Evolutionary conservation across 768 basidiomycete genomes (phyloP).

Genomic region (Chalciporus chontae): DNA sequence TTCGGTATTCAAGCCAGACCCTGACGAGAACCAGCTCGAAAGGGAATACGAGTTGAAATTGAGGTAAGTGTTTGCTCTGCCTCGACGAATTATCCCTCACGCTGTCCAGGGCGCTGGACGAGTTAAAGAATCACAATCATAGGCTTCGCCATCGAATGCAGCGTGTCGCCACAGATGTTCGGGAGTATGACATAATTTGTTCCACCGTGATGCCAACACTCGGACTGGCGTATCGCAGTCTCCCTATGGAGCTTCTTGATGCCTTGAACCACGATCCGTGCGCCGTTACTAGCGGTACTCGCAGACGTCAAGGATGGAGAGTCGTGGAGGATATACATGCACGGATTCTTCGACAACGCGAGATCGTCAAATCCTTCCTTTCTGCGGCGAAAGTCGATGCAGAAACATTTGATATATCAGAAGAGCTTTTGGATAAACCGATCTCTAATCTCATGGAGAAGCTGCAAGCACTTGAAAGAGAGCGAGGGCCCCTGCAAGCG

Average conservation of each 20-base stretch:
- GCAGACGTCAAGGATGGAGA: constrained; percentile 59
- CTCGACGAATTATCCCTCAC: neutral
- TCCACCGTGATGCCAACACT: constrained; percentile 46
- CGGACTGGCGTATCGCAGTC: constrained; percentile 42
- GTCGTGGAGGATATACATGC: constrained; percentile 74
- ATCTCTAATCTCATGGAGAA: constrained; percentile 48
- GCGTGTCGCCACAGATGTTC: constrained; percentile 55
- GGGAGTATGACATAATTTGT: constrained; percentile 64
- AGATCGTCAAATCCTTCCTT: constrained; percentile 49
- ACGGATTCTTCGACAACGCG: constrained; percentile 59
- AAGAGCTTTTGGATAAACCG: constrained; percentile 51
- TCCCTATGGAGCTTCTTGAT: constrained; percentile 68
- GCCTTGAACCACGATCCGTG: constrained; percentile 77
- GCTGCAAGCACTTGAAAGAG: constrained; percentile 47
- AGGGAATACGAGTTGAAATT: constrained; percentile 51
- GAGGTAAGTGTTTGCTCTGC: constrained; percentile 15
- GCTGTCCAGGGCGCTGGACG: constrained; percentile 52
- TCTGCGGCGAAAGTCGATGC: constrained; percentile 10
- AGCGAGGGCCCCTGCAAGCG: constrained; percentile 41
- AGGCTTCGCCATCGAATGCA: constrained; percentile 67
- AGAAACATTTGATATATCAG: constrained; percentile 14
- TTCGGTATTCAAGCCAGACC: constrained; percentile 36
- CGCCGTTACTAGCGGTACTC: constrained; percentile 65
- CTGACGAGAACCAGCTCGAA: constrained; percentile 44
- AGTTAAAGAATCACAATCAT: constrained; percentile 57